phyloP scores from a whole-genome alignment of 768 basidiomycete species.

The Leccinum boreale region DNA sequence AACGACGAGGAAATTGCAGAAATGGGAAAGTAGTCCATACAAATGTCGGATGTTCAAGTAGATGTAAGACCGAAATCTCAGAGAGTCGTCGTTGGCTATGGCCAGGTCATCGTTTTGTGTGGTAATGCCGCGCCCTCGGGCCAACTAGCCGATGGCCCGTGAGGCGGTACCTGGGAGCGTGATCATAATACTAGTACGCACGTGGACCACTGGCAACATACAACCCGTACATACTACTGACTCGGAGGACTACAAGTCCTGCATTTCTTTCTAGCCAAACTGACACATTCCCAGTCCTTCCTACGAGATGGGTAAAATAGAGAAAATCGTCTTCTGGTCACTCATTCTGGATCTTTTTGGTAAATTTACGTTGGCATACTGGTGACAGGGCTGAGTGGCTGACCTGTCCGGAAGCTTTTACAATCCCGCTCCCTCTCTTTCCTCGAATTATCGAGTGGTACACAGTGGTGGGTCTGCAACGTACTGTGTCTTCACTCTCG shows the following conservation, averaged over 20 bases:
- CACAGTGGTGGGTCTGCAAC: slow-evolving; percentile 49
- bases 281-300: background rate
- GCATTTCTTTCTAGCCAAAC: background rate
- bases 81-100: background rate
- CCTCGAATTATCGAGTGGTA: slow-evolving; percentile 98
- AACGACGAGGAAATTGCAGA: slow-evolving; percentile 14
- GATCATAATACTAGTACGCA: background rate
- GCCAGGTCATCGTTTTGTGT: background rate
- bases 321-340: slow-evolving; percentile 84
- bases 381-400: slow-evolving; percentile 1
- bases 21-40: slow-evolving; percentile 1
- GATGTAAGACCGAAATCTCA: background rate
- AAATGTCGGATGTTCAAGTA: background rate
- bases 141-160: background rate
- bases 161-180: background rate
- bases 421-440: slow-evolving; percentile 93
- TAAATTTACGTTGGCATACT: slow-evolving; percentile 25
- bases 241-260: background rate
- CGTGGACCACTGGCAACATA: background rate
- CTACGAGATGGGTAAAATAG: slow-evolving; percentile 57
- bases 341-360: slow-evolving; percentile 86
- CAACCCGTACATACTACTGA: background rate
- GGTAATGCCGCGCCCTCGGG: background rate
- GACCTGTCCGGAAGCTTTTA: slow-evolving; percentile 61
- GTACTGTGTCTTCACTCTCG: background rate